Percentiles rank a stretch among this genome's conserved stretches.
Conservation (phyloP, 1,139 yeast species). For the Taiozyma onychis region DNA sequence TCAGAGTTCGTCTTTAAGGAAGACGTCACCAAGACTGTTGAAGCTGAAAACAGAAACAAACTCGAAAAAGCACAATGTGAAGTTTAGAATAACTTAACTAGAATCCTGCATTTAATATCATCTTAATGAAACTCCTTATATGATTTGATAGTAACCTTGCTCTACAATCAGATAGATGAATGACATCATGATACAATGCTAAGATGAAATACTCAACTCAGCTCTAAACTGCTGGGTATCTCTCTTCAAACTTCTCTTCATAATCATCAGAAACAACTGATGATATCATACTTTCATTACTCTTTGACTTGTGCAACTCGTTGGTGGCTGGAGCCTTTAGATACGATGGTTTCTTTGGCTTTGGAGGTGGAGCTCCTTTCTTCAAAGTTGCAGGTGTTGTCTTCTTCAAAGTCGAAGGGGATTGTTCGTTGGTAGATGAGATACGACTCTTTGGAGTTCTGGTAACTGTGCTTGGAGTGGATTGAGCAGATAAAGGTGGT, state of each 20-base stretch:
- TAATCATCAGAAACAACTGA: constrained; percentile 45
- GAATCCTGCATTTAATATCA: not conserved
- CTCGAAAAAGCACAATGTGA: not conserved
- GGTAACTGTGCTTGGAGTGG: constrained; percentile 27
- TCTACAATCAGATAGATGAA: not conserved
- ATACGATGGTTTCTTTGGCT: constrained; percentile 54
- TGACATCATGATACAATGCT: not conserved
- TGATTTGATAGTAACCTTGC: not conserved
- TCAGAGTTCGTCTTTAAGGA: constrained; percentile 23
- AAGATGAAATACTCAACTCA: not conserved
- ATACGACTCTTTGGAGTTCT: constrained; percentile 12
- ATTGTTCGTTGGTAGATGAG: not conserved
- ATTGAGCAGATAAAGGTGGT: constrained; percentile 24
- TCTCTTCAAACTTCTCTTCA: constrained; percentile 46
- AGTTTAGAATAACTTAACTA: not conserved
- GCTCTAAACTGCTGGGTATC: constrained; percentile 34
- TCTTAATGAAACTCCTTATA: not conserved
- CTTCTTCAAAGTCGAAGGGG: constrained; percentile 17
- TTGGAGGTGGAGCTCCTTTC: constrained; percentile 45
- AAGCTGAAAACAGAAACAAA: not conserved
- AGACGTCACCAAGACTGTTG: not conserved
- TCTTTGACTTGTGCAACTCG: constrained; percentile 24
- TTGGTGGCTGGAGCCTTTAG: constrained; percentile 30
- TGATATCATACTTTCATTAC: constrained; percentile 17
- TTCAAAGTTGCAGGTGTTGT: not conserved